Evolutionary conservation across 2,329 filamentous ascomycete genomes (phyloP).

Genomic region (Zasmidium cellare): DNA sequence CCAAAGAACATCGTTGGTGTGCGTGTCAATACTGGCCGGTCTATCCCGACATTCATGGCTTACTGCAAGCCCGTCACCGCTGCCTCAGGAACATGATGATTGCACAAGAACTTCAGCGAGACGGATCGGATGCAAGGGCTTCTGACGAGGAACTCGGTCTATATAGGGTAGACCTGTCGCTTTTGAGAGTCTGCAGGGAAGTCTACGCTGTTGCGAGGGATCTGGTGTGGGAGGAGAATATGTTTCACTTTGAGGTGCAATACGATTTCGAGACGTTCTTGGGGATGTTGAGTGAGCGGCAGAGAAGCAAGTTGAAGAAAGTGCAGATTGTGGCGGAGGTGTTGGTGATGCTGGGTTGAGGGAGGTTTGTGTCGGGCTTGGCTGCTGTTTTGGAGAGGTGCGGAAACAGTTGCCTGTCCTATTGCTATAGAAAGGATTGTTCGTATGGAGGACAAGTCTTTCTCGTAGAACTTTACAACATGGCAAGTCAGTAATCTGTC

Average conservation of each 20-base stretch:
- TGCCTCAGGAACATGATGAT: no score
- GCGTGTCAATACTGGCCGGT: neutral
- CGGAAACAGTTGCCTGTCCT: neutral
- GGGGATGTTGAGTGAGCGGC: neutral
- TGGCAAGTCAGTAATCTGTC: neutral
- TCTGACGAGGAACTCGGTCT: neutral
- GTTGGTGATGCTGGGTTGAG: neutral
- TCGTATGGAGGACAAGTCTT: no score
- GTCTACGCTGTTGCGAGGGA: neutral
- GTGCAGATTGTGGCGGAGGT: neutral
- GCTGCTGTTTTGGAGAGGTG: neutral
- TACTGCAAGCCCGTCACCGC: no score
- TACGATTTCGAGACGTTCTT: neutral
- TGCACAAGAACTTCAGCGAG: no score
- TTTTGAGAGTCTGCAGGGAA: neutral
- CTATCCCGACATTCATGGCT: no score
- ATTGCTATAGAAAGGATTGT: no score
- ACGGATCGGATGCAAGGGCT: no score
- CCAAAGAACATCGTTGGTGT: neutral
- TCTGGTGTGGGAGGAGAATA: neutral
- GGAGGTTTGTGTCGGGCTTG: neutral
- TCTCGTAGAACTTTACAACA: no score
- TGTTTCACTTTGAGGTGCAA: neutral
- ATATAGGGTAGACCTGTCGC: neutral
- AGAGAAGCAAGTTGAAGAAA: neutral